Base-by-base conservation (phyloP, 148 eudicot species). In the Rhododendron molle region DNA sequence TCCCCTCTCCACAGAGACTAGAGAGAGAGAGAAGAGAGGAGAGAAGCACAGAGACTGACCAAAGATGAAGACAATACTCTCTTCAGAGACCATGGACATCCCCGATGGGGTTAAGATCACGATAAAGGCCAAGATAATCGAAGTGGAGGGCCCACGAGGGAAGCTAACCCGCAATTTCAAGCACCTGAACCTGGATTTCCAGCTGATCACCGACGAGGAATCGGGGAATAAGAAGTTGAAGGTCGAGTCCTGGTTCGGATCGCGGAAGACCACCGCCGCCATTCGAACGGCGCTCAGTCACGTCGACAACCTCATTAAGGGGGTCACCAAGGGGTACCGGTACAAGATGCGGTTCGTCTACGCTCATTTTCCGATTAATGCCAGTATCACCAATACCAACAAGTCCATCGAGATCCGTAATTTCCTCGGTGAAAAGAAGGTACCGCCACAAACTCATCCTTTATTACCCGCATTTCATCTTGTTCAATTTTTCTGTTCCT, bases 361-460 rank as follows among this genome's bases (percentile, higher is more conserved):
- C 56, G 94, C 94, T 87, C 94, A 92, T 54, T 92, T 92, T 62
- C 94, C 94, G 0, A 92, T 92, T 40, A 93, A 93, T 87, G 96
- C 93, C n/a, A 89, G 91, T 32, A 93, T 93, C 52, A 74, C 87
- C 26, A 87, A 83, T 11, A 3, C 50, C 36, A 88, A 83, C 50
- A 87, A 85, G 89, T 83, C 86, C 10, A 93, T 93, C 60, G 93
- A 92, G 92, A 91, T 93, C 85, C 88, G 96, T 26, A 93, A 93
- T 67, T 93, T 93, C 73, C 93, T 93, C 49, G 96, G 93, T 13
- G 93, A 93, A 81, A 93, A 93, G 84, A 93, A 83, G 94, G 96
- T 93, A 54, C 43, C 72, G 32, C 32, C 72, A 26, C 73, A 5
- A 67, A 67, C 73, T 28, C 73, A 3, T 67, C 73, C 73, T 12